These are phyloP conservation scores for Fusarium anguioides DNA, from an alignment of 2,329 filamentous ascomycete species.

Conservation along the genomic window DNA sequence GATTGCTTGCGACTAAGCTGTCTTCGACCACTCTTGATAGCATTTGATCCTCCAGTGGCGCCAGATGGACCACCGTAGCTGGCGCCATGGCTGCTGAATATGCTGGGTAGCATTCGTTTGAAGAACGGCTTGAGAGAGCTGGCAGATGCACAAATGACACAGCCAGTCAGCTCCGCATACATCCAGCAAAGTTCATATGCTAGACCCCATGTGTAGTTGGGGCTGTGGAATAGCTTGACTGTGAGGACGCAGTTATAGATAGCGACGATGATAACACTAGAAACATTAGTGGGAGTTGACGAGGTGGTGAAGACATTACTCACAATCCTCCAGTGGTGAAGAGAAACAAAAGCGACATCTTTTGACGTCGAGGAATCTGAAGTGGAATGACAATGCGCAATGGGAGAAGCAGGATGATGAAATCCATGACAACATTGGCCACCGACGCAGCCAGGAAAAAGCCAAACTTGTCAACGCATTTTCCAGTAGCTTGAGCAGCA, in stretches of 20 bases:
- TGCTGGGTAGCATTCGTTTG: slow-evolving; percentile 21
- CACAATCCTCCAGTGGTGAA: slow-evolving; percentile 41
- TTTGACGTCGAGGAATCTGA: slow-evolving; percentile 35
- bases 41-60: slow-evolving; percentile 15
- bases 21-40: slow-evolving; percentile 7
- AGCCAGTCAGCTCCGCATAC: slow-evolving; percentile 41
- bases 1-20: slow-evolving; percentile 36
- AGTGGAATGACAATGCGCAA: slow-evolving; percentile 29
- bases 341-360: slow-evolving; percentile 28
- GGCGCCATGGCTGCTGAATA: slow-evolving; percentile 19
- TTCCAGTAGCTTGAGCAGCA: slow-evolving; percentile 31
- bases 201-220: slow-evolving; percentile 40
- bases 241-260: slow-evolving; percentile 41
- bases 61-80: slow-evolving; percentile 18
- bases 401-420: slow-evolving; percentile 31
- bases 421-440: slow-evolving; percentile 41
- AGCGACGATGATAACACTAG: slow-evolving; percentile 35
- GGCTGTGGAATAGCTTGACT: slow-evolving; percentile 30
- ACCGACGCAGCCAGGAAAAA: slow-evolving; percentile 41
- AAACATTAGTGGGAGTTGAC: background rate
- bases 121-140: slow-evolving; percentile 41
- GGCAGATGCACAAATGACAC: slow-evolving; percentile 40
- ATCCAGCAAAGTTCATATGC: slow-evolving; percentile 42
- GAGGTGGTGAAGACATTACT: background rate
- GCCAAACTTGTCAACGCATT: slow-evolving; percentile 40